Base-by-base conservation (phyloP, 1,139 yeast genomes). In the Candida tetrigidarum region DNA sequence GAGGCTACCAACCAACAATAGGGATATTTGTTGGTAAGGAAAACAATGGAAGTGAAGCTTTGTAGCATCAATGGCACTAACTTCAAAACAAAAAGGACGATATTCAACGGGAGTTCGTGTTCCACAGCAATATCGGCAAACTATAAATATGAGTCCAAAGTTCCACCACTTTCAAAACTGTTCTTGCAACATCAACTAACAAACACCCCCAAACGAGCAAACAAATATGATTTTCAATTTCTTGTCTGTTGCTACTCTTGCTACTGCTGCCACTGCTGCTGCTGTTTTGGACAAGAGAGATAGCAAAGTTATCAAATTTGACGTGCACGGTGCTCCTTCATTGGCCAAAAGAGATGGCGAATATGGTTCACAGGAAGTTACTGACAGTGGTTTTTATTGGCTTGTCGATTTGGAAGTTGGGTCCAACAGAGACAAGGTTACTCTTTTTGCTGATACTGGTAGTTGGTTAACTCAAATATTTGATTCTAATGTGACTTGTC, bases 391-490 rank as follows among this genome's bases (percentile, higher is more conserved):
- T n/a, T n/a, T n/a, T n/a, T n/a, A n/a, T n/a, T n/a, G n/a, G 18
- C 3, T 25, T 25, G 5, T n/a, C 28, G 30, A 23, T 3, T 6
- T 14, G 16, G 5, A 14, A 11, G 27, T 40, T 26, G 43, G 43
- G 4, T 40, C 43, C 3, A 40, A 40, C 19, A 18, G 20, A 19
- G 43, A 40, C 12, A 8, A 8, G 2, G 38, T 33, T 10, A 8
- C 2, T 2, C 25, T 40, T 16, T 3, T 18, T 3, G n/a, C 33
- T 26, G 43, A 40, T 22, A 40, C 43, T 25, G 43, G 43, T 11
- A 22, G 30, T 11, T 43, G 46, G 46, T 7, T 25, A 4, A 10
- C 30, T 9, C 36, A 38, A 2, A 26, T 39, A 11, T n/a, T 35
- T 16, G 42, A 38, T 12, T 6, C 15, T 12, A 15, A 34, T 29